These are phyloP conservation scores for Penicillium psychrosexuale DNA, from an alignment of 2,329 filamentous ascomycete genomes.

Conservation along the genomic window DNA sequence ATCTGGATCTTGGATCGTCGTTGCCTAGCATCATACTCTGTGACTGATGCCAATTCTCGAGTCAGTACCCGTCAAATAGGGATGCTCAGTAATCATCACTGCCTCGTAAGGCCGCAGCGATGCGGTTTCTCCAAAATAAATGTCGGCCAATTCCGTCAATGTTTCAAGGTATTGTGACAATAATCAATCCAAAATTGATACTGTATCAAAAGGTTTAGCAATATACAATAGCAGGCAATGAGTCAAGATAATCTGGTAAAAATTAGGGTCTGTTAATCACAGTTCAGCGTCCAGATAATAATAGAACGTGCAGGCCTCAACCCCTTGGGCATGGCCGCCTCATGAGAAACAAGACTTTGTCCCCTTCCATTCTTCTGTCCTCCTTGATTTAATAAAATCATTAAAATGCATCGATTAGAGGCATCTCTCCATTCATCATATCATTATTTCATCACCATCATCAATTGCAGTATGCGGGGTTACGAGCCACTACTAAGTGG, in stretches of 20 bases:
- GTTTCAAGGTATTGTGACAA: neutral
- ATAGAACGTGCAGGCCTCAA: neutral
- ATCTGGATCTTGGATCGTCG: too few relatives aligned
- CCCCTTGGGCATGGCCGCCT: neutral
- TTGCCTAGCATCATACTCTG: too few relatives aligned
- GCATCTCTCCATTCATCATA: neutral
- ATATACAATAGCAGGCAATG: neutral
- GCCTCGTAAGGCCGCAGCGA: too few relatives aligned
- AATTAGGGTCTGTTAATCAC: neutral
- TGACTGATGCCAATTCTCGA: too few relatives aligned
- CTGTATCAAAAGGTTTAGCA: neutral
- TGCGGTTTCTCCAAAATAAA: too few relatives aligned
- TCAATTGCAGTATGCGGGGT: neutral
- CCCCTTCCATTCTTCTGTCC: neutral
- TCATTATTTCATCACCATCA: neutral
- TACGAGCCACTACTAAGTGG: conserved; percentile 53
- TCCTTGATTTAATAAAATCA: neutral
- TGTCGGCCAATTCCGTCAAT: too few relatives aligned
- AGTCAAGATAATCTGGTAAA: neutral
- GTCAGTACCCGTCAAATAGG: too few relatives aligned
- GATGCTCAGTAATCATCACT: too few relatives aligned
- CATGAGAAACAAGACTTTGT: neutral
- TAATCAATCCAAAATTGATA: neutral
- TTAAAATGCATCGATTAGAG: neutral
- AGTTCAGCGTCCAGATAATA: neutral